Evolutionary conservation across 371 early-diverging fungal genomes (phyloP).

Genomic region (Smittium culicis): DNA sequence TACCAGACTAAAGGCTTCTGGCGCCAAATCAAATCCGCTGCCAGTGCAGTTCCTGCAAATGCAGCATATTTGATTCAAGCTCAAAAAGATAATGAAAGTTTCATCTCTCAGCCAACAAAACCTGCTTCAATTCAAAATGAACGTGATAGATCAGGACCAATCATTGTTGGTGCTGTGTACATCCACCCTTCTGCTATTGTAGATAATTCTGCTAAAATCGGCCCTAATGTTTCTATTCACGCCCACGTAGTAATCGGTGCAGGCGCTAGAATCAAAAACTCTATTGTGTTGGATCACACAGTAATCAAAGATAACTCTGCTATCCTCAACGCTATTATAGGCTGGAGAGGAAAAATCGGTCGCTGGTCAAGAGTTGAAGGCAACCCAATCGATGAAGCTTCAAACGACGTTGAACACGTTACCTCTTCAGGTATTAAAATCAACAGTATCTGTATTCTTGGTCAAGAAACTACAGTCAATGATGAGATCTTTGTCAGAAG

Average conservation of each 20-base stretch:
- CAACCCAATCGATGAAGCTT: constrained; percentile 40
- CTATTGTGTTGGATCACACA: constrained; percentile 88
- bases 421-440: constrained; percentile 80
- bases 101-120: constrained; percentile 11
- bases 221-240: constrained; percentile 92
- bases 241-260: constrained; percentile 84
- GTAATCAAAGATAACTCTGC: constrained; percentile 73
- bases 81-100: constrained; percentile 41
- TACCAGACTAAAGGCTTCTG: constrained; percentile 69
- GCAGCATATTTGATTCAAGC: constrained; percentile 72
- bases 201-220: constrained; percentile 88
- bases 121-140: constrained; percentile 33
- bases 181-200: constrained; percentile 88
- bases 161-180: constrained; percentile 77
- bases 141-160: constrained; percentile 41
- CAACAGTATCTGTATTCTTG: constrained; percentile 80
- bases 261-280: constrained; percentile 88
- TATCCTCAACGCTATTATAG: constrained; percentile 83
- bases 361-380: constrained; percentile 91
- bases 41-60: constrained; percentile 88
- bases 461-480: constrained; percentile 74
- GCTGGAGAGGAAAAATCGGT: constrained; percentile 89
- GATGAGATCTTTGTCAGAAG: constrained; percentile 88
- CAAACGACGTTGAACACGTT: constrained; percentile 43
- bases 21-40: constrained; percentile 90